A percentile compares a stretch with the other conserved stretches of the same genome.
These are phyloP conservation scores for Multifurca ochricompacta DNA, from an alignment of 768 basidiomycete genomes.

Conservation along the genomic window DNA sequence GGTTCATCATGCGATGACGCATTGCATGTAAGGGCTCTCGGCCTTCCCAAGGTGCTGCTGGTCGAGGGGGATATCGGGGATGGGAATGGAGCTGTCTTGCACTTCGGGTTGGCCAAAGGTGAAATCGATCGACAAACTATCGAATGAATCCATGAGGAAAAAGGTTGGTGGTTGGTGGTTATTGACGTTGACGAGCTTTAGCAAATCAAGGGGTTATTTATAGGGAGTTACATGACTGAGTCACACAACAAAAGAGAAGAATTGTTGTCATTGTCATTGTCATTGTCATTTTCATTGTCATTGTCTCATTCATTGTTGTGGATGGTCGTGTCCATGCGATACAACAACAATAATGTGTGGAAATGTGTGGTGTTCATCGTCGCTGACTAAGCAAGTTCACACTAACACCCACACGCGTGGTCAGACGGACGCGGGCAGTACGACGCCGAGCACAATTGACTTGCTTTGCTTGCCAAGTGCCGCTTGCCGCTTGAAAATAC, in stretches of 20 bases:
- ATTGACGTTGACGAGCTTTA: too few species aligned
- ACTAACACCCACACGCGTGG: too few species aligned
- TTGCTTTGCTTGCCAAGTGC: too few species aligned
- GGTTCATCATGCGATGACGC: constrained; percentile 3
- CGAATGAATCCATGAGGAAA: neutral
- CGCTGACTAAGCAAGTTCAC: constrained; percentile 2
- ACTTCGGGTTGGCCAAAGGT: neutral
- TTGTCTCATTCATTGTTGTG: neutral
- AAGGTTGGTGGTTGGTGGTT: neutral
- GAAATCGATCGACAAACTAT: neutral
- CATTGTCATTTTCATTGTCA: neutral
- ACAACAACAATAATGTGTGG: too few species aligned
- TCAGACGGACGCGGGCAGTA: too few species aligned
- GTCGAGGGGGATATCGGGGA: neutral
- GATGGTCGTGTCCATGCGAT: too few species aligned
- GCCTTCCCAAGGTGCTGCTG: neutral
- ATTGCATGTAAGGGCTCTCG: neutral
- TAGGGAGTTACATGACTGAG: neutral
- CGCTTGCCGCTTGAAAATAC: too few species aligned
- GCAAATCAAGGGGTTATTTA: neutral
- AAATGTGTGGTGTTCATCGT: too few species aligned
- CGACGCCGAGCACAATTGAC: too few species aligned
- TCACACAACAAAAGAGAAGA: neutral
- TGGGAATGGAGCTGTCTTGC: neutral
- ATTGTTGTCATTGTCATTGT: neutral